phyloP scores from a whole-genome alignment of 768 basidiomycete species.

The Grammothele lineata region DNA sequence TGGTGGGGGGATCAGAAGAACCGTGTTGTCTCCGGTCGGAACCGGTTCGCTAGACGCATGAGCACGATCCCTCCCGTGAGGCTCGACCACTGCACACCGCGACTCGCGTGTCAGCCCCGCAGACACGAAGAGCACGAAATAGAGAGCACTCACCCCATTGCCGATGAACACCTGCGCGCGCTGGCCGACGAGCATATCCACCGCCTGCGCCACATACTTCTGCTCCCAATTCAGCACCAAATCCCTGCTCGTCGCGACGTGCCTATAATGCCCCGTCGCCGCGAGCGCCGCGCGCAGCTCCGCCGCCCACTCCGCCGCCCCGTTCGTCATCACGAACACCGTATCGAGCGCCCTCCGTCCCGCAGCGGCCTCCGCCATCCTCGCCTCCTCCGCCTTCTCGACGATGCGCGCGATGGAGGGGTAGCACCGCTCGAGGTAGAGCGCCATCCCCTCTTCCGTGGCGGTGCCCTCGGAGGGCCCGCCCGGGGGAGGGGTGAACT shows the following conservation, averaged over 20 bases:
- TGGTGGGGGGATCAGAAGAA: conserved; percentile 30
- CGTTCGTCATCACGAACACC: conserved; percentile 68
- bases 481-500: conserved; percentile 28
- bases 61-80: conserved; percentile 44
- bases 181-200: conserved; percentile 67
- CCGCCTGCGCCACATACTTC: conserved; percentile 49
- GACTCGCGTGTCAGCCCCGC: background rate
- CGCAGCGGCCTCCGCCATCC: conserved; percentile 8
- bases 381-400: conserved; percentile 32
- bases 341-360: conserved; percentile 30
- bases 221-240: conserved; percentile 51
- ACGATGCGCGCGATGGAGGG: conserved; percentile 48
- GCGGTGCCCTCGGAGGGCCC: conserved; percentile 14
- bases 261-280: conserved; percentile 38
- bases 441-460: conserved; percentile 22
- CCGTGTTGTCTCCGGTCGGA: conserved; percentile 33
- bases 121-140: background rate
- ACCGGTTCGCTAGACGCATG: conserved; percentile 35
- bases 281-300: conserved; percentile 40
- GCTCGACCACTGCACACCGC: conserved; percentile 39
- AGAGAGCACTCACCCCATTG: conserved; percentile 54
- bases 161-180: conserved; percentile 64
- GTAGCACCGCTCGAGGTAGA: conserved; percentile 47
- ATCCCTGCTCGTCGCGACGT: conserved; percentile 51
- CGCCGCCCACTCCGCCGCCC: conserved; percentile 42